Percentiles rank a stretch among this genome's conserved stretches.
Conservation (phyloP, 148 eudicot genomes). For the Amaranthus hypochondriacus region DNA sequence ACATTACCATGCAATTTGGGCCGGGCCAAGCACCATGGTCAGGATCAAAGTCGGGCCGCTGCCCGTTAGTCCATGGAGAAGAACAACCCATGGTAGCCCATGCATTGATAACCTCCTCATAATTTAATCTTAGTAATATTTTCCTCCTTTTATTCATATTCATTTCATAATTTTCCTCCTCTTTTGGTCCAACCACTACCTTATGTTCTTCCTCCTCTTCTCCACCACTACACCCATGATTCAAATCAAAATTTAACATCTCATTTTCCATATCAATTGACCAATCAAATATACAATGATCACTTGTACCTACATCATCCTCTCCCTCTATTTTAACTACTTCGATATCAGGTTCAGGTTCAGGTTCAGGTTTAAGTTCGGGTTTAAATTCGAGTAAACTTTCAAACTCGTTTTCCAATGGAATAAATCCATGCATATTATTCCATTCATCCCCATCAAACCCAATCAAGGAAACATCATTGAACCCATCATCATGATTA, state of each 20-base stretch:
- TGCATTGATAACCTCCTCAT: constrained; percentile 45
- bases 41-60: constrained; percentile 47
- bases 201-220: no score
- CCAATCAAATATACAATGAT: no score
- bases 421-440: constrained; percentile 31
- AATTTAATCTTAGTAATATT: constrained; percentile 49
- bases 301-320: no score
- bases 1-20: constrained; percentile 44
- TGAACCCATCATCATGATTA: neutral
- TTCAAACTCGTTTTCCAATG: constrained; percentile 35
- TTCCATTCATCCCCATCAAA: constrained; percentile 25
- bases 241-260: no score
- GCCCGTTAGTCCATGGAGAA: constrained; percentile 63
- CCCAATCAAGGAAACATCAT: constrained; percentile 1
- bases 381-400: no score
- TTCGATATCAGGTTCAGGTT: no score
- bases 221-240: no score
- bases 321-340: no score
- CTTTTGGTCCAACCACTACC: neutral
- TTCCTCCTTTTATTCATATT: constrained; percentile 25
- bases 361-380: no score
- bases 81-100: constrained; percentile 41
- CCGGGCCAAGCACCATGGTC: constrained; percentile 45
- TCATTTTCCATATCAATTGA: no score
- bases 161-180: constrained; percentile 13